Percentiles rank a stretch among this genome's conserved stretches.
Evolutionary conservation across 2,329 filamentous ascomycete genomes (phyloP).

Genomic region (Claviceps cyperi): DNA sequence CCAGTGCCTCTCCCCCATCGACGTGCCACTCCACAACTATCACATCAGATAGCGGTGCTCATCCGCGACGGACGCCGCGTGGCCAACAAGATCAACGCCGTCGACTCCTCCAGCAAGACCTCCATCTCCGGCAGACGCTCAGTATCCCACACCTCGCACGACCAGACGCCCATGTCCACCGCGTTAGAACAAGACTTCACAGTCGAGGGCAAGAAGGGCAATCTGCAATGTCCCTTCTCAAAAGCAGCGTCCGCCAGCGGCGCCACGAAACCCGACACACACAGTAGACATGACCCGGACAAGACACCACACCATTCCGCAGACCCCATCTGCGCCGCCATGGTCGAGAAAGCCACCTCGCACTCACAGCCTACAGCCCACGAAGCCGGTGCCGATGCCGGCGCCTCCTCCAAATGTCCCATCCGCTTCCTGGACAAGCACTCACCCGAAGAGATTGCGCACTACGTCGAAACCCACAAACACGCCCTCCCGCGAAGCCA

Average conservation of each 20-base stretch:
- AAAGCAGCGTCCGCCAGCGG: constrained; percentile 24
- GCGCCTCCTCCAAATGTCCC: constrained; percentile 53
- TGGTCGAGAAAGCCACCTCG: constrained; percentile 45
- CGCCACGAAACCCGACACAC: constrained; percentile 9
- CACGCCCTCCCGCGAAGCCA: constrained; percentile 89
- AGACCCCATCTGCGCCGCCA: constrained; percentile 50
- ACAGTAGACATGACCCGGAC: constrained; percentile 16
- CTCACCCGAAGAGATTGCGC: constrained; percentile 80
- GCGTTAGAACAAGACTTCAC: constrained; percentile 83
- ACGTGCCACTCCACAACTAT: constrained; percentile 24
- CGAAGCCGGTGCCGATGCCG: background rate
- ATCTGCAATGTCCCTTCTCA: constrained; percentile 68
- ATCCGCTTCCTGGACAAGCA: constrained; percentile 89
- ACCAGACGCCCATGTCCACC: constrained; percentile 44
- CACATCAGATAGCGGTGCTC: constrained; percentile 45
- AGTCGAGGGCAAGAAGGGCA: constrained; percentile 65
- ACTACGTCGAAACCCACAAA: constrained; percentile 90
- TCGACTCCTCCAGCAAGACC: constrained; percentile 36
- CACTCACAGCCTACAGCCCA: constrained; percentile 11
- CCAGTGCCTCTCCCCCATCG: constrained; percentile 41
- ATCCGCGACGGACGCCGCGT: constrained; percentile 50
- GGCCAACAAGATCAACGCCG: constrained; percentile 35
- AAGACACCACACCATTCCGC: constrained; percentile 32
- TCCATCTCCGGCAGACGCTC: constrained; percentile 35
- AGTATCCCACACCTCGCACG: constrained; percentile 28